Evolutionary conservation across 768 basidiomycete genomes (phyloP).

Genomic region (Lentinula boryana): DNA sequence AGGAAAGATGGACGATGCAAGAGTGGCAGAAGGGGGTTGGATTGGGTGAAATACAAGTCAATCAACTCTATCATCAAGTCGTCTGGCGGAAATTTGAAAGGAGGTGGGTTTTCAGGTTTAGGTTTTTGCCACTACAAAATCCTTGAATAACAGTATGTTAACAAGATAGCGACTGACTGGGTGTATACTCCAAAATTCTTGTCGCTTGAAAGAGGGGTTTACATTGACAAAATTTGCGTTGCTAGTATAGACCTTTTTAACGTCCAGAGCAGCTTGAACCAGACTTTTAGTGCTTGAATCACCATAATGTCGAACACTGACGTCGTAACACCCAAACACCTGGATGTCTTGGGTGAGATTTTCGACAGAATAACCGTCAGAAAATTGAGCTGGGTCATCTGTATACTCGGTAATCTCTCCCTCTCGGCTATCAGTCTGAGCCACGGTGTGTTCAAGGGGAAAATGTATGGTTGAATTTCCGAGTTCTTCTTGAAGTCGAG

Average conservation of each 20-base stretch:
- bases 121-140: slow-evolving; percentile 13
- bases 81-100: slow-evolving; percentile 26
- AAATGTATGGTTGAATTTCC: not conserved
- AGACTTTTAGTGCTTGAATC: slow-evolving; percentile 26
- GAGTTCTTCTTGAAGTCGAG: not conserved
- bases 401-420: not conserved
- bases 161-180: slow-evolving; percentile 4
- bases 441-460: not conserved
- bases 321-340: not conserved
- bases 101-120: slow-evolving; percentile 6
- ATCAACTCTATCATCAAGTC: slow-evolving; percentile 38
- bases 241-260: slow-evolving; percentile 27
- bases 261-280: slow-evolving; percentile 27
- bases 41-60: slow-evolving; percentile 41
- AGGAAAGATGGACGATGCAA: slow-evolving; percentile 50
- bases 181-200: slow-evolving; percentile 17
- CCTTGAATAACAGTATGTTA: not conserved
- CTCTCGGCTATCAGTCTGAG: not conserved
- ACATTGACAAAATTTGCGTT: not conserved
- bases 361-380: not conserved
- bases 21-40: slow-evolving; percentile 36
- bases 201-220: slow-evolving; percentile 6
- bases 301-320: slow-evolving; percentile 20
- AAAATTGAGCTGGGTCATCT: not conserved
- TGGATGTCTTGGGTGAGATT: not conserved